Conservation (phyloP, 2,329 filamentous ascomycete species). For the Botrytis tulipae region DNA sequence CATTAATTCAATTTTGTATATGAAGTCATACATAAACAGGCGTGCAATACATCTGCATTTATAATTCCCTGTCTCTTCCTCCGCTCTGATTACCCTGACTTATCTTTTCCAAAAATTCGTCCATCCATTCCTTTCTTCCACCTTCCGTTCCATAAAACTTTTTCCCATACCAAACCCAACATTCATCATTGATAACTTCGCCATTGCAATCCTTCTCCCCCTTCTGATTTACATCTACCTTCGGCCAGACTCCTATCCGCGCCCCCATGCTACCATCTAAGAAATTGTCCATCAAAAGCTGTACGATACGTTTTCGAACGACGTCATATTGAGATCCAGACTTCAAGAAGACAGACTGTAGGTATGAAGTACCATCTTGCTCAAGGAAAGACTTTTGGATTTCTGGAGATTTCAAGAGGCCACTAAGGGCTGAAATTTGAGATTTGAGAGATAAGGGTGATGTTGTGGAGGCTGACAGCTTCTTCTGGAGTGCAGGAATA, state of each 20-base stretch:
- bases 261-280: constrained; percentile 65
- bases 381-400: constrained; percentile 57
- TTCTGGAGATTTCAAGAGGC: constrained; percentile 52
- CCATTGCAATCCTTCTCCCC: constrained; percentile 40
- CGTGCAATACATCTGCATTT: not conserved
- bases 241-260: constrained; percentile 55
- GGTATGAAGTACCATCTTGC: constrained; percentile 51
- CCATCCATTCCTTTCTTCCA: constrained; percentile 29
- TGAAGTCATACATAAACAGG: not conserved
- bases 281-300: constrained; percentile 63
- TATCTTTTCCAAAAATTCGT: constrained; percentile 33
- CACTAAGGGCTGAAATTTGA: constrained; percentile 51
- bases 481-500: constrained; percentile 31
- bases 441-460: constrained; percentile 37
- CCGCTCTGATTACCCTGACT: constrained; percentile 24
- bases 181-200: constrained; percentile 47
- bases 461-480: constrained; percentile 28
- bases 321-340: constrained; percentile 49
- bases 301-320: constrained; percentile 54
- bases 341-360: constrained; percentile 53
- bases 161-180: constrained; percentile 56
- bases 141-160: constrained; percentile 26
- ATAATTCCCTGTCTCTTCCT: constrained; percentile 28
- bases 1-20: not conserved
- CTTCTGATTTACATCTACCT: constrained; percentile 22